These are phyloP conservation scores for Pseudogymnoascus sp. DNA, from an alignment of 2,329 filamentous ascomycete species.

Conservation along the genomic window DNA sequence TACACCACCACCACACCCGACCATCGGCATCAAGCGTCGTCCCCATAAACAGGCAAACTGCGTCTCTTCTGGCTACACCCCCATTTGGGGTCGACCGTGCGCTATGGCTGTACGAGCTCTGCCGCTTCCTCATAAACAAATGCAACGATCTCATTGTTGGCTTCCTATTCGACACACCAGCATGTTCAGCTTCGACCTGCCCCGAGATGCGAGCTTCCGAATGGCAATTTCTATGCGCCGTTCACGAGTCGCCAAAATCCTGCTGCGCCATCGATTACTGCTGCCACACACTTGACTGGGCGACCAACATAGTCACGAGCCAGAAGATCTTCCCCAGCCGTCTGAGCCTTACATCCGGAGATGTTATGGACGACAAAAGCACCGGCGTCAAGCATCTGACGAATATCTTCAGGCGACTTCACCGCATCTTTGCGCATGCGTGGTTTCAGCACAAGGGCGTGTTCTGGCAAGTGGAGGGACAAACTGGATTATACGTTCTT, in stretches of 20 bases:
- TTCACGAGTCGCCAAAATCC: conserved; percentile 91
- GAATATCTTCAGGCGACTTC: conserved; percentile 89
- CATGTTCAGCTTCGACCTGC: conserved; percentile 82
- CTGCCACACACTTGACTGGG: conserved; percentile 97
- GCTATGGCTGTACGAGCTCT: conserved; percentile 96
- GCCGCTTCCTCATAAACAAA: conserved; percentile 88
- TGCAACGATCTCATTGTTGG: conserved; percentile 88
- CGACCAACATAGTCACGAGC: conserved; percentile 86
- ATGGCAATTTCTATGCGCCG: conserved; percentile 98
- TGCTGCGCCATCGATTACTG: conserved; percentile 99
- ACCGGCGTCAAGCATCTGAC: conserved; percentile 73
- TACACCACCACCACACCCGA: conserved; percentile 75
- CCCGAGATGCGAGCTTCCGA: conserved; percentile 98
- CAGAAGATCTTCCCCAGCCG: conserved; percentile 92
- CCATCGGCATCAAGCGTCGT: conserved; percentile 47
- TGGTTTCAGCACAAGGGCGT: conserved; percentile 97
- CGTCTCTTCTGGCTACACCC: conserved; percentile 66
- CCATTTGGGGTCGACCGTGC: conserved; percentile 76
- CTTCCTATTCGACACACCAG: conserved; percentile 82
- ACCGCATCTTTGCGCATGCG: conserved; percentile 95
- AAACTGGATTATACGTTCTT: conserved; percentile 88
- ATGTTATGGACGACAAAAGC: conserved; percentile 49
- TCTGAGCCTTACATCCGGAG: conserved; percentile 29
- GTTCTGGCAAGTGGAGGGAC: conserved; percentile 87
- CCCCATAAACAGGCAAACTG: conserved; percentile 68